Base-by-base conservation (phyloP, 768 basidiomycete genomes). In the Serendipita sp. region DNA sequence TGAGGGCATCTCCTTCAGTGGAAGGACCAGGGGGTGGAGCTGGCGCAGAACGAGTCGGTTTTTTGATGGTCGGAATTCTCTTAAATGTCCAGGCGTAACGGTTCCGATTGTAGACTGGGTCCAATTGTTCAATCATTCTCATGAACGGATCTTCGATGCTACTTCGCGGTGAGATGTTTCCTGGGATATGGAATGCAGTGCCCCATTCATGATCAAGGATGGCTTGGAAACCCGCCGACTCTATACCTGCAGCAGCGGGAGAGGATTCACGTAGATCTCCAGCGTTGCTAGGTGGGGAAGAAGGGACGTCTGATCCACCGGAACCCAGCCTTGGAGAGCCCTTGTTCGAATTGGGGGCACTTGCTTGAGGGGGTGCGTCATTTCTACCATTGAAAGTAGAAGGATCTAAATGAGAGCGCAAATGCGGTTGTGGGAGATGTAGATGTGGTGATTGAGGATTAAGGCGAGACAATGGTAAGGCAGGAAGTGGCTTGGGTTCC, bases 191-290 rank as follows among this genome's bases (percentile, higher is more conserved):
- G 31, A 58, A 58, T n/a, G 53, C 53, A 26, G 53, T 58, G 9
- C 53, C 53, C 53, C 53, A 58, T 58, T 58, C 53, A 33, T 58
- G 53, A n/a, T 58, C 53, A 4, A 58, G 53, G 17, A 58, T 58
- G 3, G 53, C 53, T 33, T 58, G 53, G 31, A 58, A 58, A 31
- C 30, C 53, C 9, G 53, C 11, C 11, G 53, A 22, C 13, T 58
- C 53, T 31, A 58, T 31, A 9, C 53, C 53, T 24, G 17, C 53
- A 31, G 53, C 24, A 9, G 53, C 24, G 33, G 53, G 53, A 9
- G 53, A 58, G 9, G 53, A 58, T 28, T 58, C 53, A 58, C 53
- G 53, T 24, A 11, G 17, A 58, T 33, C 53, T 28, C 30, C 33
- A 11, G 26, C 53, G 33, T 58, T 58, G 22, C n/a, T 31, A 11